These are phyloP conservation scores for Zygoascus flipseniorum DNA, from an alignment of 805 yeast species.

Conservation along the genomic window DNA sequence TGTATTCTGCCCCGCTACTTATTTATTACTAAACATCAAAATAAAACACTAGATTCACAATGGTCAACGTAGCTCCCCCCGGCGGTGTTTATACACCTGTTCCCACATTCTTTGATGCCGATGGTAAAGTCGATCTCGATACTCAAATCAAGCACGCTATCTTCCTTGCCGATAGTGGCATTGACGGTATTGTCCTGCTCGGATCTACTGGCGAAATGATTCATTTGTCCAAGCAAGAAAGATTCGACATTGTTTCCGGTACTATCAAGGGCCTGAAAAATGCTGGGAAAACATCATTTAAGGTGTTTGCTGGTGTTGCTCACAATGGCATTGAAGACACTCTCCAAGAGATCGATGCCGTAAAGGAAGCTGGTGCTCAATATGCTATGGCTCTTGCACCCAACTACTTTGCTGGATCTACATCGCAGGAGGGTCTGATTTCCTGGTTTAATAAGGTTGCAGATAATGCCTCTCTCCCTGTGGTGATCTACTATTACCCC, in stretches of 20 bases:
- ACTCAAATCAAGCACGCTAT: slow-evolving; percentile 40
- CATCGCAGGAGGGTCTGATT: slow-evolving; percentile 38
- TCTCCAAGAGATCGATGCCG: slow-evolving; percentile 25
- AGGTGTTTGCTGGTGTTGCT: slow-evolving; percentile 43
- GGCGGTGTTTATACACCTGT: slow-evolving; percentile 42
- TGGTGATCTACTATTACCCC: slow-evolving; percentile 40
- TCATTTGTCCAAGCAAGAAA: slow-evolving; percentile 40
- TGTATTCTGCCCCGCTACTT: neutral
- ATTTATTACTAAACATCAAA: neutral
- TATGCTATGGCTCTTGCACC: slow-evolving; percentile 34
- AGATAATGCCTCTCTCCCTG: slow-evolving; percentile 35
- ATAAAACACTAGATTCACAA: neutral
- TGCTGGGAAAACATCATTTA: slow-evolving; percentile 32
- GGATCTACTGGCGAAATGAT: slow-evolving; percentile 53
- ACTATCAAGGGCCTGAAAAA: slow-evolving; percentile 29
- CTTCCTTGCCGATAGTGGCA: slow-evolving; percentile 36
- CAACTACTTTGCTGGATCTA: slow-evolving; percentile 40
- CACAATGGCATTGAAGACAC: slow-evolving; percentile 40
- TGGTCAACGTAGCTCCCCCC: slow-evolving; percentile 16
- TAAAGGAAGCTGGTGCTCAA: slow-evolving; percentile 24
- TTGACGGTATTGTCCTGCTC: slow-evolving; percentile 40
- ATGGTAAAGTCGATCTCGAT: slow-evolving; percentile 36
- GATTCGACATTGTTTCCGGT: slow-evolving; percentile 24
- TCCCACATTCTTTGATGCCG: slow-evolving; percentile 45
- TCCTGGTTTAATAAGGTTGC: slow-evolving; percentile 40